phyloP scores from a whole-genome alignment of 2,329 filamentous ascomycete species.

The Arthroderma sp. region DNA sequence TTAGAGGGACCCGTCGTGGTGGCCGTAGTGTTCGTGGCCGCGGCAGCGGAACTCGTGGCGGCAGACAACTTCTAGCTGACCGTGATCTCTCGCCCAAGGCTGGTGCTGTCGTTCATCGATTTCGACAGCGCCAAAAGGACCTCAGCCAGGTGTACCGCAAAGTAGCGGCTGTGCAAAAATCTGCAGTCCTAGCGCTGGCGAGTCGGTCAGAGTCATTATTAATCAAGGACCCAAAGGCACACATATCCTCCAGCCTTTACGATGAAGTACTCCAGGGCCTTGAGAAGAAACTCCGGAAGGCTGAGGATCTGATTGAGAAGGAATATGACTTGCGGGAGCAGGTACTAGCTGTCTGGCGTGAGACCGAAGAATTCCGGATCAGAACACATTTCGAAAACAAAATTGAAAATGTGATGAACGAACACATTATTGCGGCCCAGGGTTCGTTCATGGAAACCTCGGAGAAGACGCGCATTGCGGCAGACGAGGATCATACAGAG shows the following conservation, averaged over 20 bases:
- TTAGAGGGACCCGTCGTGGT: slow-evolving; percentile 10
- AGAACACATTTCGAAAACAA: slow-evolving; percentile 24
- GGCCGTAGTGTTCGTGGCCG: slow-evolving; percentile 22
- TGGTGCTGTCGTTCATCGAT: slow-evolving; percentile 26
- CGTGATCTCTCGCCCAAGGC: slow-evolving; percentile 25
- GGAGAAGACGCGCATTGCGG: slow-evolving; percentile 28
- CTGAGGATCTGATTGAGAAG: slow-evolving; percentile 20
- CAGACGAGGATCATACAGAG: slow-evolving; percentile 34
- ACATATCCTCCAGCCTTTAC: slow-evolving; percentile 31
- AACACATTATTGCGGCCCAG: slow-evolving; percentile 30
- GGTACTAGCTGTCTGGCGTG: slow-evolving; percentile 21
- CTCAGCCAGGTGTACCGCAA: slow-evolving; percentile 32
- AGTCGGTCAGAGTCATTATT: slow-evolving; percentile 29
- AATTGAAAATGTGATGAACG: slow-evolving; percentile 23
- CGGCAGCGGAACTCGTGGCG: slow-evolving; percentile 23
- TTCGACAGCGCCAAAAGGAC: slow-evolving; percentile 33
- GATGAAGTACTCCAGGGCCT: slow-evolving; percentile 26
- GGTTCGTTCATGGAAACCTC: slow-evolving; percentile 31
- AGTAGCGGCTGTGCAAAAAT: slow-evolving; percentile 30
- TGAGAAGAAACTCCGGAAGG: slow-evolving; percentile 19
- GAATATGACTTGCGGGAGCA: slow-evolving; percentile 27
- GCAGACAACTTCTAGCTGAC: slow-evolving; percentile 23
- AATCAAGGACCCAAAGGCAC: slow-evolving; percentile 31
- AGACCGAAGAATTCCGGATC: slow-evolving; percentile 24
- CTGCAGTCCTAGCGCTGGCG: slow-evolving; percentile 31